Evolutionary conservation across 2,329 filamentous ascomycete genomes (phyloP), one percentile per base, ranked within the genome.

Genomic region (Bisporella sp.): DNA sequence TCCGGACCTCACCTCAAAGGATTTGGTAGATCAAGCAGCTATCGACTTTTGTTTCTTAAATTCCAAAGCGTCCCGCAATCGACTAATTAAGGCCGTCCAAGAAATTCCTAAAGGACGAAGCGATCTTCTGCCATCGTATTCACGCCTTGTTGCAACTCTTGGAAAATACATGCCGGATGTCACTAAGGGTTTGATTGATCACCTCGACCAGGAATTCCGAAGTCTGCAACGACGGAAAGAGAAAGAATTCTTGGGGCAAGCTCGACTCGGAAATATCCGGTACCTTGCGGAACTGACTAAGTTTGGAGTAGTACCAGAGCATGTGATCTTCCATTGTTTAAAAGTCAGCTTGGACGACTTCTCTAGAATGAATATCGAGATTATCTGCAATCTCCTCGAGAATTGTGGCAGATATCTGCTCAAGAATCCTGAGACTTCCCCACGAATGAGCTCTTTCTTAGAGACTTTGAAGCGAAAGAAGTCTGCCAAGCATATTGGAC

Each of bases 11-110:
- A 92, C 88, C 37, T 92, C 81, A 63, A 97, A 96, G 64, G 95
- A 99, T 46, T 75, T 83, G 46, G 89, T 96, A 49, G 93, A 99
- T 64, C 85, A 96, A 66, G 84, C 88, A 44, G 93, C 95, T 6
- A 86, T 96, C 54, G 92, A 97, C 63, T 99, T 99, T 65, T 97
- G 93, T 70, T 99, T 96, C 63, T 75, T 99, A 53, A 99, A 99
- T 67, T 99, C 93, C 1, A 99, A 99, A 65, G 93, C 93, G 7
- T 99, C 95, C 0, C 84, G 95, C 32, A 99, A 99, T 66, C 82
- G 93, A 45, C 78, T 99, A 2, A 78, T 97, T 65, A 97, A 96
- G 68, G 88, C 90, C 31, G 74, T 99, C 43, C 92, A 95, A 44
- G 93, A 99, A 58, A 85, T 97, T 11, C 93, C 93, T 4, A 97